Conservation (phyloP, 23 red algal genomes). For the Agarophyton chilense region DNA sequence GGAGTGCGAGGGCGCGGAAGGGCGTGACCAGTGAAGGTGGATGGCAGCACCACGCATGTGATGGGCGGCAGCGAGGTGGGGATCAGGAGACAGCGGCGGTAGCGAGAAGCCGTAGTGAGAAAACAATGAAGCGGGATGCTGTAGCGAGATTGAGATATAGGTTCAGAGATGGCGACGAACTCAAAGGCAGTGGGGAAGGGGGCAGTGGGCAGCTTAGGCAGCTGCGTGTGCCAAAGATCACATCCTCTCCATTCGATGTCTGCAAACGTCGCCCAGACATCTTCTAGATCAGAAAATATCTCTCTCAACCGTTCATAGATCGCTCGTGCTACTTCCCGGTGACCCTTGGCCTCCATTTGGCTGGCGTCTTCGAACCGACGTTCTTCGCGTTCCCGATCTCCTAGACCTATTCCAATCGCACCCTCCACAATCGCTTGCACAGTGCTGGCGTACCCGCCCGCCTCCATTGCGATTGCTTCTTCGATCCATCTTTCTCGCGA, state of each 20-base stretch:
- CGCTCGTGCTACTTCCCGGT: conserved; percentile 56
- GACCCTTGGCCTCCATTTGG: conserved; percentile 51
- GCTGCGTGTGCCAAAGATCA: neutral
- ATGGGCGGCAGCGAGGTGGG: neutral
- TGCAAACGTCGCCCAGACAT: conserved; percentile 69
- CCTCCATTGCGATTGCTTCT: conserved; percentile 43
- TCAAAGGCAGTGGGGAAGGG: too few species aligned
- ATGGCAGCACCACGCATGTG: neutral
- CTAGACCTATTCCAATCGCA: conserved; percentile 44
- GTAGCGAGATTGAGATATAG: too few species aligned
- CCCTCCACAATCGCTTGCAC: conserved; percentile 26
- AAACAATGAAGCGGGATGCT: too few species aligned
- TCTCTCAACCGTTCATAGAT: conserved; percentile 42
- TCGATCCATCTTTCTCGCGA: conserved; percentile 67
- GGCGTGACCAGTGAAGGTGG: neutral
- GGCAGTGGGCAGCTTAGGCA: too few species aligned
- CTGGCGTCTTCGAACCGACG: conserved; percentile 73
- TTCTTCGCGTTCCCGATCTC: conserved; percentile 15
- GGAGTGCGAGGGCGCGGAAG: neutral
- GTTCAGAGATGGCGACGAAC: too few species aligned
- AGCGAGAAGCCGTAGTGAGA: too few species aligned
- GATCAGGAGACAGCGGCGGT: too few species aligned
- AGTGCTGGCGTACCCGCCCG: conserved; percentile 41
- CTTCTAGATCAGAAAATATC: conserved; percentile 28
- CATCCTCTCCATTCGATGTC: conserved; percentile 72